Percentiles rank a stretch among this genome's conserved stretches.
Evolutionary conservation across 2,329 filamentous ascomycete species (phyloP).

Genomic region (Sphaerulina populicola): DNA sequence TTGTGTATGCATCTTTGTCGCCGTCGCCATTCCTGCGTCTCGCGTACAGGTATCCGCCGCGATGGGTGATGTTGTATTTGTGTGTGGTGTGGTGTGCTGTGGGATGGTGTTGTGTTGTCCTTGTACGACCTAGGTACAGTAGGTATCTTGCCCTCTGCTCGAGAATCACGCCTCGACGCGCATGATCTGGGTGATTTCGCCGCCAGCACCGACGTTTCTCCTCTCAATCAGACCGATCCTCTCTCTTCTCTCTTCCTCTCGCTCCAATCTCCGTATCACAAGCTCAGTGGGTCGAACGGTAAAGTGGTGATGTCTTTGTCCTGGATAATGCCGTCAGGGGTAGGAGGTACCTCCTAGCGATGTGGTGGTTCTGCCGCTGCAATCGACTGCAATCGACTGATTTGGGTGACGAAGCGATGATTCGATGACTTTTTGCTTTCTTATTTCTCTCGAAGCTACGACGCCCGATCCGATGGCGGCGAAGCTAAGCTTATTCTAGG

Average conservation of each 20-base stretch:
- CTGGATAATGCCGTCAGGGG: too few species aligned
- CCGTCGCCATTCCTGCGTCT: constrained; percentile 1
- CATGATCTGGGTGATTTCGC: not conserved
- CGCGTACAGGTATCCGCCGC: not conserved
- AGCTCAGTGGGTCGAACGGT: not conserved
- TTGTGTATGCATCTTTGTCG: constrained; percentile 20
- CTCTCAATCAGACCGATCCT: not conserved
- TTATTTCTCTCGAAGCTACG: too few species aligned
- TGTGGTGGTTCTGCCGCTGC: not conserved
- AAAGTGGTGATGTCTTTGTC: not conserved
- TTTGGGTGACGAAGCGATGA: constrained; percentile 3
- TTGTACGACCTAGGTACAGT: too few species aligned
- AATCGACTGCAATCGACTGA: not conserved
- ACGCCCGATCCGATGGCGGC: constrained; percentile 7
- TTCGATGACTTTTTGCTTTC: constrained; percentile 9
- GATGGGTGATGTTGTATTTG: too few species aligned
- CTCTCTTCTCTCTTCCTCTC: not conserved
- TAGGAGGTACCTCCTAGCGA: too few species aligned
- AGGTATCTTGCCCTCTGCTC: not conserved
- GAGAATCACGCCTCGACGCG: not conserved
- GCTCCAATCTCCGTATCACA: not conserved
- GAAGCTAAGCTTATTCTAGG: not conserved
- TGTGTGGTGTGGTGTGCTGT: not conserved
- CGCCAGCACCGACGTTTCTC: not conserved
- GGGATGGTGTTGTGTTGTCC: not conserved